phyloP scores from a whole-genome alignment of 192 early-diverging fungal genomes.

The Linnemannia exigua region DNA sequence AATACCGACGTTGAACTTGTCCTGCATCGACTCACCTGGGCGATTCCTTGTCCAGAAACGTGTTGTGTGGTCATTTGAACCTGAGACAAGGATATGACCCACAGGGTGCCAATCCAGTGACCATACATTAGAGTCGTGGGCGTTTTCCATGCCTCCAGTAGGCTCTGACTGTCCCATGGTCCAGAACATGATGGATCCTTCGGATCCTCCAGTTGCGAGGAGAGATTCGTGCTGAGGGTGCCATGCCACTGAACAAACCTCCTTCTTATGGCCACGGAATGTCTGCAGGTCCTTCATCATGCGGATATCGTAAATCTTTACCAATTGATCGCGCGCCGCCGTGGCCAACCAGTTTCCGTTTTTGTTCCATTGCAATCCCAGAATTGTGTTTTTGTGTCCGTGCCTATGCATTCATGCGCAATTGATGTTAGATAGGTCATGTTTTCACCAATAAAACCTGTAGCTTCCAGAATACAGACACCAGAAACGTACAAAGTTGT shows the following conservation, averaged over 20 bases:
- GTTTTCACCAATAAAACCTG: not conserved
- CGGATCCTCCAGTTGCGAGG: slow-evolving; percentile 92
- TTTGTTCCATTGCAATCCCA: slow-evolving; percentile 93
- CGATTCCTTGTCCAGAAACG: slow-evolving; percentile 96
- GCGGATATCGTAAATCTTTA: slow-evolving; percentile 96
- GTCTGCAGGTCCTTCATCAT: slow-evolving; percentile 91
- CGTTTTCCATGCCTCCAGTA: slow-evolving; percentile 73
- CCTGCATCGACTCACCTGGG: slow-evolving; percentile 78
- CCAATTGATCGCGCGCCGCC: slow-evolving; percentile 89
- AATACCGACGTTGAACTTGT: slow-evolving; percentile 69
- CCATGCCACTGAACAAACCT: slow-evolving; percentile 94
- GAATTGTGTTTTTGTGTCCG: slow-evolving; percentile 94
- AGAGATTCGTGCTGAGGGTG: slow-evolving; percentile 94
- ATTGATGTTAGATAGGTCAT: not conserved
- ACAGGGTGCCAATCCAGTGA: slow-evolving; percentile 97
- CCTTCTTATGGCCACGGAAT: slow-evolving; percentile 90
- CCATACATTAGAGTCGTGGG: slow-evolving; percentile 94
- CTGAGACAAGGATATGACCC: slow-evolving; percentile 94
- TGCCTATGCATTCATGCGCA: slow-evolving; percentile 62
- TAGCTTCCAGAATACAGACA: not conserved
- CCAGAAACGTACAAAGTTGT: slow-evolving; percentile 79
- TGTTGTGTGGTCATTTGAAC: slow-evolving; percentile 96
- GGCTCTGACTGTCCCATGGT: slow-evolving; percentile 74
- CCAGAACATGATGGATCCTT: slow-evolving; percentile 91
- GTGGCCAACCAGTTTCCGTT: slow-evolving; percentile 98